phyloP scores from a whole-genome alignment of 2,329 filamentous ascomycete genomes.

The Penicillium sp. region DNA sequence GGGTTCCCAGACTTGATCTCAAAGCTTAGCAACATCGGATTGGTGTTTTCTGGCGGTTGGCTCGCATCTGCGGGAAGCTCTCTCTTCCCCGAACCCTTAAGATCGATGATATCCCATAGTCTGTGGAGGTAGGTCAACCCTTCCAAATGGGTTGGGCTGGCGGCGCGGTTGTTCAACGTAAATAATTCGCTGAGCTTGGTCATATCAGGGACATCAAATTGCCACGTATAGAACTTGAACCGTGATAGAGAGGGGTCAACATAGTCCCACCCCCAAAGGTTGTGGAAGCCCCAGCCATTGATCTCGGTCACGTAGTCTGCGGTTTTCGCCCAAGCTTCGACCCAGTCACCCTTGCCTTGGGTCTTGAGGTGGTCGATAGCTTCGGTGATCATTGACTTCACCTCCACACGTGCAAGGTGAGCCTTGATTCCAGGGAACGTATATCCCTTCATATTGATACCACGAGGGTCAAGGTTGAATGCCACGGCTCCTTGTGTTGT shows the following conservation, averaged over 20 bases:
- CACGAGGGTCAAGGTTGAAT: background rate
- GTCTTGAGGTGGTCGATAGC: background rate
- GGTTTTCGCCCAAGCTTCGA: background rate
- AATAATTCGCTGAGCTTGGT: background rate
- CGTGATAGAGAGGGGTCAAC: background rate
- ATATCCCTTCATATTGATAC: background rate
- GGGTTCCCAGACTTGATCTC: conserved; percentile 1
- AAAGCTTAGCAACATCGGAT: conserved; percentile 7
- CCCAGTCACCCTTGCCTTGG: background rate
- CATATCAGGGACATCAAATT: background rate
- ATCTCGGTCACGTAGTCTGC: background rate
- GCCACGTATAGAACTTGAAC: conserved; percentile 1
- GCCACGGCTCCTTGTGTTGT: background rate
- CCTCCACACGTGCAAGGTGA: background rate
- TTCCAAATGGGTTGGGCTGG: background rate
- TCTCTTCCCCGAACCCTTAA: background rate
- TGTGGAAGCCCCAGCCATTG: conserved; percentile 1
- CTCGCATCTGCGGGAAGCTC: background rate
- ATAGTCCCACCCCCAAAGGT: conserved; percentile 3
- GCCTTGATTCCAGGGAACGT: background rate
- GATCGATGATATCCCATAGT: conserved; percentile 3
- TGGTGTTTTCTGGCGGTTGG: background rate
- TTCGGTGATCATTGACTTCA: background rate
- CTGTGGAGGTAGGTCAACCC: background rate
- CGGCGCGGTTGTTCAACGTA: background rate